Percentiles rank a stretch among this genome's conserved stretches.
phyloP scores from a whole-genome alignment of 2,329 filamentous ascomycete genomes.

The Didymosphaeria variabile region DNA sequence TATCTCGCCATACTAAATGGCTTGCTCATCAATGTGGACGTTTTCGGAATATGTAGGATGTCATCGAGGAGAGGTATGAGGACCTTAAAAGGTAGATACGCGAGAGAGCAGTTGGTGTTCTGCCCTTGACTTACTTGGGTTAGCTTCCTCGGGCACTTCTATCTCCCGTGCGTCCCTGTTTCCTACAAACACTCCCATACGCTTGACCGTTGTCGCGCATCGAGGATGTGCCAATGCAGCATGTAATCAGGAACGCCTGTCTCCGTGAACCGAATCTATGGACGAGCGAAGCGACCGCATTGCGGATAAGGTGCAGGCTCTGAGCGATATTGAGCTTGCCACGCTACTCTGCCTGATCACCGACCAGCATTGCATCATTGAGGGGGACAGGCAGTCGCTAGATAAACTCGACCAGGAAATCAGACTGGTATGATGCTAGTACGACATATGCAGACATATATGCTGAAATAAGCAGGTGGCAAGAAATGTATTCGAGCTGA shows the following conservation, averaged over 20 bases:
- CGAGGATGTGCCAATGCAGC: not conserved
- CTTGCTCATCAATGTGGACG: not conserved
- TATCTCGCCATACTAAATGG: not conserved
- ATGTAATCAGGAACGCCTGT: not conserved
- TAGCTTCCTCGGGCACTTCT: not conserved
- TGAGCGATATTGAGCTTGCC: constrained; percentile 90
- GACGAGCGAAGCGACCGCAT: constrained; percentile 33
- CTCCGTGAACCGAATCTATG: constrained; percentile 20
- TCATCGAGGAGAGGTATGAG: not conserved
- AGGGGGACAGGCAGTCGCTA: constrained; percentile 70
- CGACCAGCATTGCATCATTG: constrained; percentile 88
- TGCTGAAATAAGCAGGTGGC: constrained; percentile 64
- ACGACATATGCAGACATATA: constrained; percentile 3
- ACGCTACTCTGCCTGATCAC: constrained; percentile 81
- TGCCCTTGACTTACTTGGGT: not conserved
- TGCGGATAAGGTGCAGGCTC: constrained; percentile 73
- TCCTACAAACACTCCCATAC: not conserved
- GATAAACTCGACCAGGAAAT: constrained; percentile 78
- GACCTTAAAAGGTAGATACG: not conserved
- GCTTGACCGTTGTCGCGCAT: not conserved
- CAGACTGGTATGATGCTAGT: constrained; percentile 63
- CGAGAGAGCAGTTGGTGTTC: not conserved
- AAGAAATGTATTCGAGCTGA: constrained; percentile 75
- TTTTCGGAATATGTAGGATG: not conserved
- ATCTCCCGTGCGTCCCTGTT: not conserved